Percentiles rank a stretch among this genome's conserved stretches.
Conservation (phyloP, 1,284 basidiomycete genomes). For the Pascua sp. region DNA sequence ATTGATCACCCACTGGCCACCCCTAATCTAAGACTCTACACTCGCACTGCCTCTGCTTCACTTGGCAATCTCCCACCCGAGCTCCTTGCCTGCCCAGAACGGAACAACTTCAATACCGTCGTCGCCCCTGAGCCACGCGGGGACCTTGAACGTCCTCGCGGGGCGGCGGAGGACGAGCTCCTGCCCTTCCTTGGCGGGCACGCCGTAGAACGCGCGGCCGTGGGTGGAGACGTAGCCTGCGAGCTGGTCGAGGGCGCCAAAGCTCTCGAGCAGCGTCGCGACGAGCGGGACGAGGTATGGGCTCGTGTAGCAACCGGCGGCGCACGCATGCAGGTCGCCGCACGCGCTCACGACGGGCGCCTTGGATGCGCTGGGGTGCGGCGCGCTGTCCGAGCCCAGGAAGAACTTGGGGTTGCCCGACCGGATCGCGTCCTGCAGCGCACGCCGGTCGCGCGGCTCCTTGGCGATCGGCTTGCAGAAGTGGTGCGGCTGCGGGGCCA, state of each 20-base stretch:
- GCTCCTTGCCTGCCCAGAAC: slow-evolving; percentile 83
- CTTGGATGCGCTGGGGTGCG: slow-evolving; percentile 81
- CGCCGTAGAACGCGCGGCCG: slow-evolving; percentile 76
- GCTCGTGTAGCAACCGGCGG: slow-evolving; percentile 90
- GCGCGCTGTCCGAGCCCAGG: slow-evolving; percentile 95
- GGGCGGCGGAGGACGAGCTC: slow-evolving; percentile 50
- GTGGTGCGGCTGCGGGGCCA: slow-evolving; percentile 92
- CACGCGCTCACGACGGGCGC: slow-evolving; percentile 53
- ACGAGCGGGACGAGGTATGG: slow-evolving; percentile 83
- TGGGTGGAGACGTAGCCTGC: slow-evolving; percentile 71
- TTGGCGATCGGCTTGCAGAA: slow-evolving; percentile 99
- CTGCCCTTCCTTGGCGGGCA: slow-evolving; percentile 43
- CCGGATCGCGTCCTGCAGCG: slow-evolving; percentile 74
- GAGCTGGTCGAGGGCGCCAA: slow-evolving; percentile 75
- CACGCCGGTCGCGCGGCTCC: slow-evolving; percentile 83
- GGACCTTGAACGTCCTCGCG: slow-evolving; percentile 45
- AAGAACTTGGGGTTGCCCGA: slow-evolving; percentile 94
- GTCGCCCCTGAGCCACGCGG: slow-evolving; percentile 54
- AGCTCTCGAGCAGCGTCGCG: slow-evolving; percentile 73
- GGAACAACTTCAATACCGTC: slow-evolving; percentile 68
- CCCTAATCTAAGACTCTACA: too few relatives aligned
- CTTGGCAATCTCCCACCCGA: slow-evolving; percentile 72
- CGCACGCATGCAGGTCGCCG: slow-evolving; percentile 62
- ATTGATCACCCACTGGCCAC: too few relatives aligned
- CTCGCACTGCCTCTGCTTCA: neutral